Conservation (phyloP, 1,284 basidiomycete species). For the Cutaneotrichosporon sp. region DNA sequence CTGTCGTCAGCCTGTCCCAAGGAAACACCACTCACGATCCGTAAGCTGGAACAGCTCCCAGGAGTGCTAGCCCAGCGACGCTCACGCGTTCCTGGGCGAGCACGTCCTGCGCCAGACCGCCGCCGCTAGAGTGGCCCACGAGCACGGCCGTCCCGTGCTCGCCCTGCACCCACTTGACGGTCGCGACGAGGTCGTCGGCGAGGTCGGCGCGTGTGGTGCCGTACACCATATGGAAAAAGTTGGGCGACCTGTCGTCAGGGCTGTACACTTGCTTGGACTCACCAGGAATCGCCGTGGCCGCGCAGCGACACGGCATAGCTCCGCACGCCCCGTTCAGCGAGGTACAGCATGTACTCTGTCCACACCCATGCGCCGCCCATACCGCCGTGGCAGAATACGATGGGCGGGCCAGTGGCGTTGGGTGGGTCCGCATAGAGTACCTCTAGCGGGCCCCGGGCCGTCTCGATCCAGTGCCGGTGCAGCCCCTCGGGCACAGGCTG, state of each 20-base stretch:
- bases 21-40: conserved; percentile 4
- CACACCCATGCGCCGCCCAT: conserved; percentile 16
- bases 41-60: conserved; percentile 7
- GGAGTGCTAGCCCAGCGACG: conserved; percentile 2
- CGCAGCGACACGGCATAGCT: conserved; percentile 9
- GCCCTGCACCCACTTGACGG: not conserved
- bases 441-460: conserved; percentile 5
- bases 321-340: conserved; percentile 1
- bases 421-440: not conserved
- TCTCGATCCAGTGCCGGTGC: conserved; percentile 8
- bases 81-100: not conserved
- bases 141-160: conserved; percentile 1
- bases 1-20: not conserved
- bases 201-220: conserved; percentile 3
- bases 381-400: conserved; percentile 12
- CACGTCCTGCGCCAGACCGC: conserved; percentile 7
- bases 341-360: conserved; percentile 12
- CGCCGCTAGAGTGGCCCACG: conserved; percentile 12
- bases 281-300: conserved; percentile 12
- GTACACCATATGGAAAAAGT: conserved; percentile 9
- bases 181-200: conserved; percentile 5
- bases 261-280: no score
- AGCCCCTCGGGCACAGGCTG: not conserved
- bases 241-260: conserved; percentile 4
- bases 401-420: not conserved